Evolutionary conservation across 2,329 filamentous ascomycete genomes (phyloP).

Genomic region (Ophiostoma australiae): DNA sequence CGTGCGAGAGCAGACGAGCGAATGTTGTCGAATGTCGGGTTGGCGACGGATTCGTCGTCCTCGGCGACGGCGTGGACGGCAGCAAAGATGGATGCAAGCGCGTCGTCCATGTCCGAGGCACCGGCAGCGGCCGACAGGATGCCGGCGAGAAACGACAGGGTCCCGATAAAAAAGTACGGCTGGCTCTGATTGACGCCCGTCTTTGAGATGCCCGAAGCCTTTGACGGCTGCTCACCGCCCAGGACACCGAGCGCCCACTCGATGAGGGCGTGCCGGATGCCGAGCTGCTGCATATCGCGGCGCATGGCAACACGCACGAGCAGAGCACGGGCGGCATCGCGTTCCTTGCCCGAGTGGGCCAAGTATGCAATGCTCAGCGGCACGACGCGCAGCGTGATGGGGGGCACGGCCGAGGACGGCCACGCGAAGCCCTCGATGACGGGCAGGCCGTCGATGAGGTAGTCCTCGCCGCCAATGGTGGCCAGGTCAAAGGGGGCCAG

Average conservation of each 20-base stretch:
- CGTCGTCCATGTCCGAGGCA: constrained; percentile 65
- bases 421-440: constrained; percentile 48
- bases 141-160: constrained; percentile 73
- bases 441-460: constrained; percentile 37
- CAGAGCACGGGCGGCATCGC: constrained; percentile 78
- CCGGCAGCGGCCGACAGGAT: constrained; percentile 65
- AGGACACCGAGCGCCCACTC: constrained; percentile 65
- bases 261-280: constrained; percentile 63
- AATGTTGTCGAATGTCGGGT: constrained; percentile 38
- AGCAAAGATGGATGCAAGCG: constrained; percentile 62
- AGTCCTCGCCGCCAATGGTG: constrained; percentile 51
- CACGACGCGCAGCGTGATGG: constrained; percentile 65
- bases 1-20: constrained; percentile 71
- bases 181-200: constrained; percentile 35
- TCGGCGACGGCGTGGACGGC: constrained; percentile 57
- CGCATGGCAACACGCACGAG: constrained; percentile 78
- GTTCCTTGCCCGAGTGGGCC: constrained; percentile 73
- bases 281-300: constrained; percentile 77
- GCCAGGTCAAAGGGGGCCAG: constrained; percentile 85
- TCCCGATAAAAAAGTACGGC: constrained; percentile 72
- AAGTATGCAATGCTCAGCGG: constrained; percentile 68
- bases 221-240: neutral
- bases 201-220: constrained; percentile 29
- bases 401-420: constrained; percentile 55
- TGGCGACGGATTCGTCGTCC: constrained; percentile 32